phyloP scores from a whole-genome alignment of 768 basidiomycete genomes.

The Termitomyces bulborhizus region DNA sequence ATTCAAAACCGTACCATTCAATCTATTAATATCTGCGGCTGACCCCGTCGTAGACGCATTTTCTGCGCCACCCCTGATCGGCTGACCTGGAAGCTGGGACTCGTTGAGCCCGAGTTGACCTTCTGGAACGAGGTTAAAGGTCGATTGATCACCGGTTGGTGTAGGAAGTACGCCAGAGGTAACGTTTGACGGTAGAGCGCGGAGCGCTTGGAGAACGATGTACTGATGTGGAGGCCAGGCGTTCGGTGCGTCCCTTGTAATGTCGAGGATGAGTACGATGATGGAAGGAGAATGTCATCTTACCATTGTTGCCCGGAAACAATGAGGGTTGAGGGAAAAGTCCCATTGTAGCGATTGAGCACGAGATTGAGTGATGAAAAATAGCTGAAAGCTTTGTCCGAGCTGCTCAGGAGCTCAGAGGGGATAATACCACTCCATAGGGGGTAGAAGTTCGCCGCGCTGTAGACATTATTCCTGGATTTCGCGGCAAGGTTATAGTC shows the following conservation, averaged over 20 bases:
- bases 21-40: slow-evolving; percentile 53
- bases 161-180: slow-evolving; percentile 50
- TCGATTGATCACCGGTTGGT: slow-evolving; percentile 42
- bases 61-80: slow-evolving; percentile 24
- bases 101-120: slow-evolving; percentile 84
- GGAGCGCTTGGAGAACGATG: slow-evolving; percentile 72
- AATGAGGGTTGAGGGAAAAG: slow-evolving; percentile 74
- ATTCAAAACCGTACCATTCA: slow-evolving; percentile 52
- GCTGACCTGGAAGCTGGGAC: slow-evolving; percentile 63
- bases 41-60: slow-evolving; percentile 50
- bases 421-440: slow-evolving; percentile 87
- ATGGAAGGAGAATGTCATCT: slow-evolving; percentile 1
- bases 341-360: slow-evolving; percentile 82
- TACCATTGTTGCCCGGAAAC: slow-evolving; percentile 81
- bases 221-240: slow-evolving; percentile 86
- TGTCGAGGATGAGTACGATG: neutral
- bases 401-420: slow-evolving; percentile 49
- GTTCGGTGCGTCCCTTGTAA: slow-evolving; percentile 74
- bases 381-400: slow-evolving; percentile 56
- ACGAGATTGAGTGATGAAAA: slow-evolving; percentile 77
- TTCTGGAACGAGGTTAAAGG: slow-evolving; percentile 62
- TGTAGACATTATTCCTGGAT: slow-evolving; percentile 58
- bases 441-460: slow-evolving; percentile 77
- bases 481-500: slow-evolving; percentile 79
- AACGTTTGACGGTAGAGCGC: slow-evolving; percentile 66